Conservation (phyloP, 108 stramenopile genomes). For the Pseudonitzschia delicatissima region DNA sequence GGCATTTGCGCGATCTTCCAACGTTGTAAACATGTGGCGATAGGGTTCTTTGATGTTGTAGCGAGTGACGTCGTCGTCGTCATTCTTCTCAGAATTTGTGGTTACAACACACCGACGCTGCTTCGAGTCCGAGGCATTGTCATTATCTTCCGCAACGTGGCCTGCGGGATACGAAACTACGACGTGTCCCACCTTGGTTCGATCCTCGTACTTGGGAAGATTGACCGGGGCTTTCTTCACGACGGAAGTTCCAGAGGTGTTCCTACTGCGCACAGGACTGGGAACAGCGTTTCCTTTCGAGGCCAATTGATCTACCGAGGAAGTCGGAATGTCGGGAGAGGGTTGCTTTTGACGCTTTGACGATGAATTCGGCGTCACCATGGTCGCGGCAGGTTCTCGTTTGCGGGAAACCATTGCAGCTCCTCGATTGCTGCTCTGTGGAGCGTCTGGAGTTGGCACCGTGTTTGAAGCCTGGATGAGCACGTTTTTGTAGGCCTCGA, state of each 20-base stretch:
- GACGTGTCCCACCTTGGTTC: conserved; percentile 47
- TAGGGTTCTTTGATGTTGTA: conserved; percentile 48
- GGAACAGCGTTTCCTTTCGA: background rate
- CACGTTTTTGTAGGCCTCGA: conserved; percentile 43
- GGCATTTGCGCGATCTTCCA: conserved; percentile 72
- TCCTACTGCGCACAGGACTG: background rate
- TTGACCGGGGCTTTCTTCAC: background rate
- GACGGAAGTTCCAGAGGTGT: background rate
- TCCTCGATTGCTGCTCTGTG: background rate
- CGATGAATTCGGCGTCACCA: conserved; percentile 42
- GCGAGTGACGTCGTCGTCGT: conserved; percentile 12
- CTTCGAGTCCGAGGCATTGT: background rate
- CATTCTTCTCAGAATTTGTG: background rate
- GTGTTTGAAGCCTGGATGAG: conserved; percentile 41
- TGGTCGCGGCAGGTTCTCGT: conserved; percentile 14
- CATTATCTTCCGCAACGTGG: conserved; percentile 13
- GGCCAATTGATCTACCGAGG: conserved; percentile 18
- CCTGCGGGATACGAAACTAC: conserved; percentile 41
- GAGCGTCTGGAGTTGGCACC: background rate
- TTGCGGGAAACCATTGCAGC: conserved; percentile 18
- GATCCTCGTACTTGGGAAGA: conserved; percentile 47
- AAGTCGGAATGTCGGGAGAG: background rate
- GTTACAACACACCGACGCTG: conserved; percentile 10
- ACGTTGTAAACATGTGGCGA: conserved; percentile 92
- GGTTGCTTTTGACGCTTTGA: conserved; percentile 29